A percentile compares a stretch with the other conserved stretches of the same genome.
Conservation (phyloP, 306 rosid genomes). For the Prosopis cineraria region DNA sequence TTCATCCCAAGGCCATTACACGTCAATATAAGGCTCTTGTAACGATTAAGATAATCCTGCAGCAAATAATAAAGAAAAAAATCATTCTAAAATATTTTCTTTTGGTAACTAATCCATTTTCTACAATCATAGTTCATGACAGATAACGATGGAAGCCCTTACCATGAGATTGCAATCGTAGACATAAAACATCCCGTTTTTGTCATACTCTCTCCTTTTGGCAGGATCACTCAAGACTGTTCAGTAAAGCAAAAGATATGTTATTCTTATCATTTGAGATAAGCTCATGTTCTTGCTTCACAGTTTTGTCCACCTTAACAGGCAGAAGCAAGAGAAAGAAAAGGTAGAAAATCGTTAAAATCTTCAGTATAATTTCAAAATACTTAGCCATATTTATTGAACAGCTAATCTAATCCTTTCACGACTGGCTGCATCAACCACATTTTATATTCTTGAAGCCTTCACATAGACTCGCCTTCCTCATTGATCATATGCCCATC, state of each 20-base stretch:
- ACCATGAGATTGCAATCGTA: constrained; percentile 82
- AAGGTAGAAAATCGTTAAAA: neutral
- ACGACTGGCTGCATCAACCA: neutral
- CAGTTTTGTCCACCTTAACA: neutral
- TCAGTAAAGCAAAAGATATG: constrained; percentile 26
- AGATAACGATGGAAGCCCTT: constrained; percentile 42
- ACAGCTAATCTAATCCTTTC: neutral
- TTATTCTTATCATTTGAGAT: constrained; percentile 39
- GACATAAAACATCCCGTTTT: constrained; percentile 74
- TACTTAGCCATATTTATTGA: neutral
- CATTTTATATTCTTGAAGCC: constrained; percentile 14
- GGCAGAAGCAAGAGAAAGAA: neutral
- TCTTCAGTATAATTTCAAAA: neutral
- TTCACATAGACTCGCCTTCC: constrained; percentile 15
- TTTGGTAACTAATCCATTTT: neutral
- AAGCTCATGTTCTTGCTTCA: neutral
- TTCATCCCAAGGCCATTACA: constrained; percentile 95
- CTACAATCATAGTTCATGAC: neutral
- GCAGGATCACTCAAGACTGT: constrained; percentile 96
- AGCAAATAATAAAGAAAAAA: constrained; percentile 1
- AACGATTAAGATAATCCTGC: constrained; percentile 94
- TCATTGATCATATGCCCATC: constrained; percentile 3
- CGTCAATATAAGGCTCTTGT: constrained; percentile 96
- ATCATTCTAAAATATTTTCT: neutral
- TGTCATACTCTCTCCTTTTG: constrained; percentile 84